phyloP scores from a whole-genome alignment of 495 filamentous ascomycete genomes.

The Xanthoparmelia taractica region DNA sequence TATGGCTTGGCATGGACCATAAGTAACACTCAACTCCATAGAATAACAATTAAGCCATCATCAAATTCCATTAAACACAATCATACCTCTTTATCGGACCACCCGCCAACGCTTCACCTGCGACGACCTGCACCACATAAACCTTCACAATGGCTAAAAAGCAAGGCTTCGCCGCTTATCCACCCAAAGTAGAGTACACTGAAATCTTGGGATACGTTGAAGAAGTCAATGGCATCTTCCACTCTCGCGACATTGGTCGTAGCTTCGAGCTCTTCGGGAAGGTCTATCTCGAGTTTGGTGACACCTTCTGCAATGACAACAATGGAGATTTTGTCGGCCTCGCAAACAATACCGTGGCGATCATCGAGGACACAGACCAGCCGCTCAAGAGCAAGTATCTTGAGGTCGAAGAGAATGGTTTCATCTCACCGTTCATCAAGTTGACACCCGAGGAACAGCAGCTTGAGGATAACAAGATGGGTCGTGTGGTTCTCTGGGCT shows the following conservation, averaged over 20 bases:
- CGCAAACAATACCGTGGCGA: conserved; percentile 17
- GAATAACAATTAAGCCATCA: too few relatives aligned
- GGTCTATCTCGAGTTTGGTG: conserved; percentile 22
- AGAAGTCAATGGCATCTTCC: conserved; percentile 10
- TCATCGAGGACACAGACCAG: neutral
- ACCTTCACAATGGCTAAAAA: neutral
- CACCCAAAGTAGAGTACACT: neutral
- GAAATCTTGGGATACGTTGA: conserved; percentile 20
- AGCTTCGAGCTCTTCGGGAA: conserved; percentile 15
- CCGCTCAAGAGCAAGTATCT: conserved; percentile 2
- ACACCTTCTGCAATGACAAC: conserved; percentile 27
- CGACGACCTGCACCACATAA: too few relatives aligned
- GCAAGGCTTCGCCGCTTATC: neutral
- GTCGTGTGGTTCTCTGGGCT: conserved; percentile 22
- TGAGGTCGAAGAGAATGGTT: neutral
- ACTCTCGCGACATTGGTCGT: conserved; percentile 24
- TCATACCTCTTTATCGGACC: neutral
- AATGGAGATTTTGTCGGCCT: conserved; percentile 27
- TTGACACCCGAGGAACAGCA: neutral
- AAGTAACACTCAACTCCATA: too few relatives aligned
- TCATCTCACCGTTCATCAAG: neutral
- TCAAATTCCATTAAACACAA: too few relatives aligned
- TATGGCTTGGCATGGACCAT: too few relatives aligned
- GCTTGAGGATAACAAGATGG: conserved; percentile 8
- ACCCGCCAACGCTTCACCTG: neutral